phyloP scores from a whole-genome alignment of 129 eudicot species.

The Flaveria robusta region DNA sequence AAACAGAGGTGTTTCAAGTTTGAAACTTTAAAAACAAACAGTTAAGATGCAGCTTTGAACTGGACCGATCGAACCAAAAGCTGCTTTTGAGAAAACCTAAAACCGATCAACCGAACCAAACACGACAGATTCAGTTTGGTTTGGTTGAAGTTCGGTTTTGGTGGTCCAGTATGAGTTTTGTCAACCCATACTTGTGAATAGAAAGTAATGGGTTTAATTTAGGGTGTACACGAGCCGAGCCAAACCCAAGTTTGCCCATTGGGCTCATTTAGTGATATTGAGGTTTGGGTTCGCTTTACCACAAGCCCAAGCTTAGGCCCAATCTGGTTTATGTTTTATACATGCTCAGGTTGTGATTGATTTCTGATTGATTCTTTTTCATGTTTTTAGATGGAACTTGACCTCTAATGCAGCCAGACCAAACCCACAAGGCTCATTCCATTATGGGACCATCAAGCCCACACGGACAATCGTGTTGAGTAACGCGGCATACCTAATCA shows the following conservation, averaged over 20 bases:
- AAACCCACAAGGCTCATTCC: constrained; percentile 95
- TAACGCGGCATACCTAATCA: constrained; percentile 66
- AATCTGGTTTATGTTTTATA: background rate
- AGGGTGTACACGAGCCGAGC: too few species aligned
- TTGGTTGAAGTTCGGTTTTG: too few species aligned
- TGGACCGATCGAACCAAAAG: too few species aligned
- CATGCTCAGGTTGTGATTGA: background rate
- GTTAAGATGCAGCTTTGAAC: background rate
- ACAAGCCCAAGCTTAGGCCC: constrained; percentile 15
- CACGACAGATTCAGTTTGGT: too few species aligned
- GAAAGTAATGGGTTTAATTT: too few species aligned
- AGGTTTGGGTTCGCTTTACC: background rate
- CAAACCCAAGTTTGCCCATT: too few species aligned
- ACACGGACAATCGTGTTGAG: constrained; percentile 65
- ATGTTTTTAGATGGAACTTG: constrained; percentile 70
- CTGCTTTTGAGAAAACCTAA: too few species aligned
- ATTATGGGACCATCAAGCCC: constrained; percentile 68
- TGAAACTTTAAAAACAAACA: background rate
- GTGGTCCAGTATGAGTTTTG: too few species aligned
- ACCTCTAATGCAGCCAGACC: constrained; percentile 98
- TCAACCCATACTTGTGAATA: too few species aligned
- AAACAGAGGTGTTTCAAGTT: background rate
- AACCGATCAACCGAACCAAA: too few species aligned
- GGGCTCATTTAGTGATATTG: background rate
- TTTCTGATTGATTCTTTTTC: constrained; percentile 5